Conservation (phyloP, 2,329 filamentous ascomycete species). For the Ophiocordyceps unilateralis region DNA sequence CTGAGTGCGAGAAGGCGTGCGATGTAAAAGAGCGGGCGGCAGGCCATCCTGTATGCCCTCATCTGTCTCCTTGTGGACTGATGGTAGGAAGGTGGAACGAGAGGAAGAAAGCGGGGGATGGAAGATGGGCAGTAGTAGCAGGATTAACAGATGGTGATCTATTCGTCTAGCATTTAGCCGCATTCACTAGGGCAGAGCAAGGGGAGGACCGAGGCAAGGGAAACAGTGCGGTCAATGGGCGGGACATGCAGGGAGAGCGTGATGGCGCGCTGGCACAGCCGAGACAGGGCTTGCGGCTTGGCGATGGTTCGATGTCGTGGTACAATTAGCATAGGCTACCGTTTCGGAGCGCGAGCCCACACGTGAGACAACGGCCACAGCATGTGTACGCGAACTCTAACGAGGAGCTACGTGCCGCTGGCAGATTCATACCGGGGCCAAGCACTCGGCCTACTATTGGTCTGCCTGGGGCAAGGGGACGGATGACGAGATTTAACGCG, state of each 20-base stretch:
- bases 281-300: not conserved
- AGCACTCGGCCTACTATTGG: too few relatives aligned
- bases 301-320: not conserved
- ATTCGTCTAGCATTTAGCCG: not conserved
- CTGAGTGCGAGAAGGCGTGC: not conserved
- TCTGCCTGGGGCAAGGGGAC: too few relatives aligned
- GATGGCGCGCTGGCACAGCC: not conserved
- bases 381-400: too few relatives aligned
- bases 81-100: too few relatives aligned
- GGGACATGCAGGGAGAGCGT: not conserved
- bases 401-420: not conserved
- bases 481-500: too few relatives aligned
- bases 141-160: not conserved
- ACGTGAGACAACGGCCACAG: not conserved
- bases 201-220: not conserved
- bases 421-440: not conserved
- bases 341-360: not conserved
- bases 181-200: not conserved
- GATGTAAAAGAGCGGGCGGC: not conserved
- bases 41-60: too few relatives aligned
- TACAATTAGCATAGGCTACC: not conserved
- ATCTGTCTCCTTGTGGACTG: too few relatives aligned
- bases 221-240: not conserved
- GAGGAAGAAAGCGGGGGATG: not conserved
- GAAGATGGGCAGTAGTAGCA: not conserved